Evolutionary conservation across 2,329 filamentous ascomycete genomes (phyloP), one percentile per base, ranked within the genome.

Genomic region (Talaromyces sp.): DNA sequence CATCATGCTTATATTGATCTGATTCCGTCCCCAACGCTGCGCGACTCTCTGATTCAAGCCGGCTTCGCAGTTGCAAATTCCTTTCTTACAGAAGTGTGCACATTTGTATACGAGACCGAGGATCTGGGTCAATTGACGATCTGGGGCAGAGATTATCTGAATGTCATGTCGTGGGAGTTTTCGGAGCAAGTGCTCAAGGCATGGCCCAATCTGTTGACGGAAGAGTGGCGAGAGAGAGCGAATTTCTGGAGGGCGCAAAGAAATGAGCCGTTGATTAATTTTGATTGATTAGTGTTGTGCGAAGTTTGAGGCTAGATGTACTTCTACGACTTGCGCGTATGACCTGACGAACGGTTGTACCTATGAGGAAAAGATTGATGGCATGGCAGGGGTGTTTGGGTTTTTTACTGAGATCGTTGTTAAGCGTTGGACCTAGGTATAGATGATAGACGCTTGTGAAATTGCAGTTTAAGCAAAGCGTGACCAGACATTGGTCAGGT

Each of bases 1-100:
- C 79, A 81, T 64, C 78, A 78, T 67, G 77, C 74, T 60, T 79
- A 76, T 60, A 79, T 81, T 63, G 79, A 81, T 66, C 71, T 80
- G 72, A 72, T 81, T 19, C 77, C 79, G 11, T 80, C 78, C 8
- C 77, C 76, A 4, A 66, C 69, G 7, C 70, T 81, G n/a, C 73
- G 79, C 52, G 76, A 80, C 57, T 70, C 73, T 5, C 69, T 81
- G 7, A 74, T 80, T 65, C 70, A 68, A 16, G 71, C 78, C 7
- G 73, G 72, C 1, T 60, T 70, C 2, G 76, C 78, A n/a, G 73
- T 77, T 39, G 75, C 76, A 35, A 73, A 74, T 54, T 71, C 71
- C 22, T 81, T 81, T 63, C 68, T 80, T 50, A 67, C 68, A 16
- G 76, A 80, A 35, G 73, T 77, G 13, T 78, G 78, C 33, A 75